Evolutionary conservation across 139 green algal genomes (phyloP).

Genomic region (Micractinium conductrix): DNA sequence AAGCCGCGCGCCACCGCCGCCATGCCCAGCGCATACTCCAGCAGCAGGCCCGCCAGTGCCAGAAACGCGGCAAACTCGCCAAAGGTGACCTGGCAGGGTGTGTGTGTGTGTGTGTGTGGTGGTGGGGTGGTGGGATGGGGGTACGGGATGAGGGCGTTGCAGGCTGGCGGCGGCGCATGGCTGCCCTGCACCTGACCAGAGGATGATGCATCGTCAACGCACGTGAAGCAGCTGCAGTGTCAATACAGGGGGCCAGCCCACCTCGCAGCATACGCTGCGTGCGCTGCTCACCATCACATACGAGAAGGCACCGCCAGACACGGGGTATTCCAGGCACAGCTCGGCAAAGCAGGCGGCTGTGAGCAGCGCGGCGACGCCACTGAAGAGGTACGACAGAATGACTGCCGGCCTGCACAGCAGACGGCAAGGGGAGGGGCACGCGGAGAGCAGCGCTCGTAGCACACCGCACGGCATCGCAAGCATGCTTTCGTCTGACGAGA

Average conservation of each 20-base stretch:
- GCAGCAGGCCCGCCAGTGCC: constrained; percentile 31
- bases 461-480: no score
- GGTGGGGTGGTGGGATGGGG: no score
- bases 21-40: constrained; percentile 45
- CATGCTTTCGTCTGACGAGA: no score
- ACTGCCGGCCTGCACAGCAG: constrained; percentile 38
- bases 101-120: no score
- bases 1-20: constrained; percentile 42
- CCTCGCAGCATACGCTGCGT: not conserved
- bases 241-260: not conserved
- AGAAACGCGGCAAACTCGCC: constrained; percentile 40
- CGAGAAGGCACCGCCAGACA: constrained; percentile 44
- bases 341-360: constrained; percentile 47
- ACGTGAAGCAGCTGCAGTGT: not conserved
- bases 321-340: constrained; percentile 39
- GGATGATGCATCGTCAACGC: no score
- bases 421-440: no score
- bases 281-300: constrained; percentile 35
- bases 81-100: constrained; percentile 23
- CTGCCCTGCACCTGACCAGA: no score
- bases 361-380: constrained; percentile 11
- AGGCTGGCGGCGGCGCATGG: no score
- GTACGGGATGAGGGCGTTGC: no score
- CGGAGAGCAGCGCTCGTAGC: no score
- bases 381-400: constrained; percentile 31